These are phyloP conservation scores for Spathaspora arborariae DNA, from an alignment of 805 yeast species.

Conservation along the genomic window DNA sequence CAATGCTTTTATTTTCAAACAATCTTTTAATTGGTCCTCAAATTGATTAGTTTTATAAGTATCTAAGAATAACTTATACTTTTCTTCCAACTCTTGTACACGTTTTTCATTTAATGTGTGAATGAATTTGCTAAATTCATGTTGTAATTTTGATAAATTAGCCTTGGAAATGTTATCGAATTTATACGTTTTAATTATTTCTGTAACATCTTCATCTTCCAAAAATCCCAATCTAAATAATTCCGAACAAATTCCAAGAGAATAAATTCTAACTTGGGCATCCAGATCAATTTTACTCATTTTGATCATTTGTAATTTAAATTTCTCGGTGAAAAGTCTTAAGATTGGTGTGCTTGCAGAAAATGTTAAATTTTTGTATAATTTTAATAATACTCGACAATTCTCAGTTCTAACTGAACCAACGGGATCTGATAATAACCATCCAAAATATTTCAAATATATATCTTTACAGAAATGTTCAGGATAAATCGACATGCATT, in stretches of 20 bases:
- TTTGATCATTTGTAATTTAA: slow-evolving; percentile 60
- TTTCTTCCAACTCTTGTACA: slow-evolving; percentile 33
- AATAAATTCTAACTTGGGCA: slow-evolving; percentile 46
- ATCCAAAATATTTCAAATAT: slow-evolving; percentile 74
- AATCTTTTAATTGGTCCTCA: slow-evolving; percentile 16
- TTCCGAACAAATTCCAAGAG: slow-evolving; percentile 51
- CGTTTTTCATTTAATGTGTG: slow-evolving; percentile 38
- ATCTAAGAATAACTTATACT: slow-evolving; percentile 27
- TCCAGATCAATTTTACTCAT: slow-evolving; percentile 47
- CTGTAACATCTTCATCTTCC: slow-evolving; percentile 51
- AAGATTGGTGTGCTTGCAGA: slow-evolving; percentile 52
- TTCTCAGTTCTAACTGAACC: slow-evolving; percentile 63
- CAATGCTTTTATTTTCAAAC: slow-evolving; percentile 18
- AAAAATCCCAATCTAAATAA: slow-evolving; percentile 59
- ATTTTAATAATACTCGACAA: slow-evolving; percentile 47
- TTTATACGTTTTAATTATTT: slow-evolving; percentile 15
- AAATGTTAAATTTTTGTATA: slow-evolving; percentile 31
- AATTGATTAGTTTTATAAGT: slow-evolving; percentile 21
- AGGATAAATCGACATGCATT: slow-evolving; percentile 70
- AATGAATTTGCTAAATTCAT: slow-evolving; percentile 56
- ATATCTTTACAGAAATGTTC: slow-evolving; percentile 66
- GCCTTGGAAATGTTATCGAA: slow-evolving; percentile 5
- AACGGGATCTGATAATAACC: slow-evolving; percentile 75
- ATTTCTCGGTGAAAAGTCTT: slow-evolving; percentile 74
- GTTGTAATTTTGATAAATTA: slow-evolving; percentile 23